Evolutionary conservation across 768 basidiomycete genomes (phyloP), one percentile per base, ranked within the genome.

Genomic region (Rickenella mellea): DNA sequence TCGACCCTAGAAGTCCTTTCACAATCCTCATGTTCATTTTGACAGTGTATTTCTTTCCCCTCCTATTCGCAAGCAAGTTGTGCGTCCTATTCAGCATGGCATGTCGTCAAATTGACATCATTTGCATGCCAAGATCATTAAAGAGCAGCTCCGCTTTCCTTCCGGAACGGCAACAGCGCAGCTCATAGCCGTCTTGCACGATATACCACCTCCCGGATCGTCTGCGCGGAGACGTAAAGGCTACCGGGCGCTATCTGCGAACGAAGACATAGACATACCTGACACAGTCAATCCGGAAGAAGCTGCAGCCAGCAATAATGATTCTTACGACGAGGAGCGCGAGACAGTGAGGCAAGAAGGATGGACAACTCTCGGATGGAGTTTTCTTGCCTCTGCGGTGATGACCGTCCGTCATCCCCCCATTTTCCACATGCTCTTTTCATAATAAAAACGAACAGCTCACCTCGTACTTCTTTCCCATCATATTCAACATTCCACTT

Each of bases 101-200:
- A 8, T 25, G 24, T 19, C 25, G 26, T 36, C 29, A 39, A 27
- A 38, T 6, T 17, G 14, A 22, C n/a, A 42, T 17, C 28, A 38
- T 17, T 15, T 11, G 25, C 21, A 15, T 37, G 5, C 8, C 11
- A 48, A 91, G 86, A 91, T 98, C 45, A 78, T 98, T 30, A 84
- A 93, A 56, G 94, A 98, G 60, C 80, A 94, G 59, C 78, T 98
- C 3, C 70, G 85, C 2, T 98, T 98, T 52, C 94, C 94, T 2
- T 91, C 88, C 1, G 94, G 94, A 24, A 94, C 93, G 12, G 93
- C 93, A 1, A 98, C 94, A 1, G 93, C 93, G 4, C 93, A 96
- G 50, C 70, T 98, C 9, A 90, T 98, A 36, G 83, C 90, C 2
- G 86, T 96, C 10, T 70, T 98, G 11, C 91, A 97, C 54, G 65